Conservation (phyloP, 176 grass and related monocot genomes). For the Echinochloa phyllopogon region DNA sequence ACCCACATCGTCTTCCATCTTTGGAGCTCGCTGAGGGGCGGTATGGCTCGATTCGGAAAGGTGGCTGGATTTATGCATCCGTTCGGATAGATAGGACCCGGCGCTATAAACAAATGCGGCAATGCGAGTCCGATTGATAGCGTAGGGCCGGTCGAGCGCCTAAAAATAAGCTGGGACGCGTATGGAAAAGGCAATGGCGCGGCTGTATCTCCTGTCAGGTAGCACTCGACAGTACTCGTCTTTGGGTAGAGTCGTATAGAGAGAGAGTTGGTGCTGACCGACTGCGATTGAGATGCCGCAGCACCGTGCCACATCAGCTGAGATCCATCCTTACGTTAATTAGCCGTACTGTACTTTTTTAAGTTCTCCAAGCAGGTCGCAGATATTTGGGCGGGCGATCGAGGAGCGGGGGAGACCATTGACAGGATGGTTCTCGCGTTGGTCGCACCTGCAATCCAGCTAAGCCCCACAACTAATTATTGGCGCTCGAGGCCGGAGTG, state of each 20-base stretch:
- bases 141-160: background rate
- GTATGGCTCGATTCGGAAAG: conserved; percentile 30
- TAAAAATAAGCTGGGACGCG: background rate
- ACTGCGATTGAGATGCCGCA: conserved; percentile 2
- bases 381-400: background rate
- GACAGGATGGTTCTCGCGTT: conserved; percentile 4
- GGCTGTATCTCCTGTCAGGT: background rate
- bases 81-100: background rate
- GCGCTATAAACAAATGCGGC: background rate
- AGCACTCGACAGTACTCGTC: background rate
- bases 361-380: background rate
- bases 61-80: background rate
- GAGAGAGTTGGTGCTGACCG: background rate
- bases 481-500: background rate
- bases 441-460: conserved; percentile 17
- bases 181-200: conserved; percentile 33
- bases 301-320: background rate
- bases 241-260: background rate
- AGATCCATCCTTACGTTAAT: conserved; percentile 42
- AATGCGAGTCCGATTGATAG: background rate
- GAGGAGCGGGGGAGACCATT: too few species aligned
- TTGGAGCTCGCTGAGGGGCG: background rate
- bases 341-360: background rate
- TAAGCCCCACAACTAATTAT: background rate
- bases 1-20: background rate